A percentile compares a stretch with the other conserved stretches of the same genome.
Conservation (phyloP, 805 yeast species). For the Kregervanrija pseudodelftensis region DNA sequence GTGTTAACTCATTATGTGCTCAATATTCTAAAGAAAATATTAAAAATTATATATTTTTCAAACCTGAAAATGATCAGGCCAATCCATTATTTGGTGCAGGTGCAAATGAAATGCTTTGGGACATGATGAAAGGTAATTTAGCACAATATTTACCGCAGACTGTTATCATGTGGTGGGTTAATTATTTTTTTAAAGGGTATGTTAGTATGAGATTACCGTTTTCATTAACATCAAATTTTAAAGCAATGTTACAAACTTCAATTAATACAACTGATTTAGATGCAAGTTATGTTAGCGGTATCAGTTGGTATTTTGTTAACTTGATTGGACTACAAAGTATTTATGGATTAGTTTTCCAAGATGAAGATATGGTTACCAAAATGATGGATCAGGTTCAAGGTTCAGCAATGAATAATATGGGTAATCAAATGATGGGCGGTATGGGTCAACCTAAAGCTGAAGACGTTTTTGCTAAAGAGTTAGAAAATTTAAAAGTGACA, state of each 20-base stretch:
- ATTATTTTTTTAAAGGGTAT: constrained; percentile 86
- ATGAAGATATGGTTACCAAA: constrained; percentile 37
- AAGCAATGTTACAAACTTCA: constrained; percentile 86
- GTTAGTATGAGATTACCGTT: constrained; percentile 85
- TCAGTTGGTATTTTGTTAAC: constrained; percentile 93
- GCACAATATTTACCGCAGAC: constrained; percentile 89
- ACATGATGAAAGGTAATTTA: constrained; percentile 73
- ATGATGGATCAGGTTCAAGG: constrained; percentile 34
- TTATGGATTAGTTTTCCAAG: constrained; percentile 60
- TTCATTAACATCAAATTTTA: constrained; percentile 83
- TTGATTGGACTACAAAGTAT: constrained; percentile 78
- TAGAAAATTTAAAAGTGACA: constrained; percentile 51
- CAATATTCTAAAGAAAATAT: constrained; percentile 30
- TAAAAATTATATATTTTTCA: too few relatives aligned
- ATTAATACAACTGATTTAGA: constrained; percentile 78
- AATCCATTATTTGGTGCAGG: constrained; percentile 69
- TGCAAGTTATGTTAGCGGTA: constrained; percentile 86
- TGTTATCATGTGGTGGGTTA: constrained; percentile 92
- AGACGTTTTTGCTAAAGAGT: constrained; percentile 58
- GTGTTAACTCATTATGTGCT: constrained; percentile 28
- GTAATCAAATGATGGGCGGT: background rate
- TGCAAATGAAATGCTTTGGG: constrained; percentile 64
- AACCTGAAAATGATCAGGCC: constrained; percentile 27
- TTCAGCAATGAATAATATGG: too few relatives aligned
- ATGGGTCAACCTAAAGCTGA: constrained; percentile 50